Percentiles rank a stretch among this genome's conserved stretches.
Evolutionary conservation across 306 rosid species (phyloP).

Genomic region (Cicer yamashitae): DNA sequence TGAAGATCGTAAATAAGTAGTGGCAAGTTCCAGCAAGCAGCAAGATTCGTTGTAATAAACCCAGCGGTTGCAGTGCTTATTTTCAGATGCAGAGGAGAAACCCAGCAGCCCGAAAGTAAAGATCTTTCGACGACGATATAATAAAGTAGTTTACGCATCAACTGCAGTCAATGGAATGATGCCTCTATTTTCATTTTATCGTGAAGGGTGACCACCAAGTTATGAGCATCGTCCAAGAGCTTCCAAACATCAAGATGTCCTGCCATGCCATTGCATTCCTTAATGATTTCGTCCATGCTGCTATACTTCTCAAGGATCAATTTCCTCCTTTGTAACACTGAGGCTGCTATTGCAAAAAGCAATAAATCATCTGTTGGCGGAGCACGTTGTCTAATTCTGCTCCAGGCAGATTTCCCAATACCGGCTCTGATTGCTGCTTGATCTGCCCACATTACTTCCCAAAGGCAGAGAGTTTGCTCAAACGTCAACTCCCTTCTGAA

Average conservation of each 20-base stretch:
- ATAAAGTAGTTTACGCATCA: constrained; percentile 42
- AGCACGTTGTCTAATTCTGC: constrained; percentile 95
- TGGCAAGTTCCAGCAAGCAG: constrained; percentile 44
- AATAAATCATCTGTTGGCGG: constrained; percentile 93
- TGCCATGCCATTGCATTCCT: constrained; percentile 98
- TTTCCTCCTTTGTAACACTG: constrained; percentile 90
- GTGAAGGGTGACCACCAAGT: constrained; percentile 93
- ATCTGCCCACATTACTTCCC: constrained; percentile 99
- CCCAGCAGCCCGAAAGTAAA: constrained; percentile 22
- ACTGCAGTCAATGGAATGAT: constrained; percentile 58
- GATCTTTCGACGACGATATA: constrained; percentile 25
- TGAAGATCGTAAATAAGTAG: constrained; percentile 32
- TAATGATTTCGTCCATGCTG: constrained; percentile 98
- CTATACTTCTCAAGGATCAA: constrained; percentile 89
- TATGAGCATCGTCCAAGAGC: constrained; percentile 94
- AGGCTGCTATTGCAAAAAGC: constrained; percentile 96
- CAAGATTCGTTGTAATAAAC: constrained; percentile 6
- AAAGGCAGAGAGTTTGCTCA: constrained; percentile 93
- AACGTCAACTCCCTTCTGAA: constrained; percentile 95
- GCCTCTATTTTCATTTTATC: constrained; percentile 88
- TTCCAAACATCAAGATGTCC: constrained; percentile 98
- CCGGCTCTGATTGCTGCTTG: constrained; percentile 98
- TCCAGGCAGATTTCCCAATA: constrained; percentile 91
- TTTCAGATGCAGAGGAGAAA: constrained; percentile 40
- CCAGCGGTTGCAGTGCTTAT: constrained; percentile 39